These are phyloP conservation scores for Penicillium canescens DNA, from an alignment of 495 filamentous ascomycete species.

Conservation along the genomic window DNA sequence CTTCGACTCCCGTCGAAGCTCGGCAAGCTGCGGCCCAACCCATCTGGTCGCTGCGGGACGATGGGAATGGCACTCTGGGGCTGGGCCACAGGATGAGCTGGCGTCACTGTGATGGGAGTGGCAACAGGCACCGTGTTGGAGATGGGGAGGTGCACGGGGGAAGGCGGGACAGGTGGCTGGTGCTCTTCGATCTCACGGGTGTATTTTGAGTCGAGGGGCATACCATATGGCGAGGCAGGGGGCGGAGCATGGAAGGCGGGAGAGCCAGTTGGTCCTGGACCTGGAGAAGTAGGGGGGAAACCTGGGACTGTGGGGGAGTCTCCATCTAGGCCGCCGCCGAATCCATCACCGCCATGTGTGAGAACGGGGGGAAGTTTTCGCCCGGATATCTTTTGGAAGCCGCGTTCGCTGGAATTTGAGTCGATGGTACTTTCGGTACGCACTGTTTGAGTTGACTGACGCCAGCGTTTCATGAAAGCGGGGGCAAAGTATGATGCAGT, in stretches of 20 bases:
- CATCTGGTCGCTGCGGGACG: conserved; percentile 35
- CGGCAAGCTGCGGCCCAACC: conserved; percentile 54
- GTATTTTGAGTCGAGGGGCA: conserved; percentile 37
- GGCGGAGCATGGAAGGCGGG: conserved; percentile 31
- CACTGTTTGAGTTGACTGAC: conserved; percentile 40
- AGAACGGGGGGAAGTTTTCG: conserved; percentile 72
- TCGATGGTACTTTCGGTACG: conserved; percentile 42
- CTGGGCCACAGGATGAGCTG: conserved; percentile 23
- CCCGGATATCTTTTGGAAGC: conserved; percentile 66
- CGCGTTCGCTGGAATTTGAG: conserved; percentile 46
- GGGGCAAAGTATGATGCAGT: conserved; percentile 52
- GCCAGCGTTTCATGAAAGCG: conserved; percentile 44
- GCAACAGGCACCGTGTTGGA: conserved; percentile 39
- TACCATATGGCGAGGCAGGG: conserved; percentile 34
- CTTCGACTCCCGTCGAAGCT: conserved; percentile 56
- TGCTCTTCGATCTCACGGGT: conserved; percentile 37
- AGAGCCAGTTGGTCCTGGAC: conserved; percentile 14
- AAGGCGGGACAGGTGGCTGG: conserved; percentile 40
- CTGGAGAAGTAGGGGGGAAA: conserved; percentile 17
- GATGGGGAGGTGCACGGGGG: conserved; percentile 51
- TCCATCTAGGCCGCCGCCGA: conserved; percentile 49
- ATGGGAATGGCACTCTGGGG: conserved; percentile 25
- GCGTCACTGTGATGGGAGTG: conserved; percentile 22
- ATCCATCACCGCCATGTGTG: conserved; percentile 69
- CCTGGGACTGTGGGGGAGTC: conserved; percentile 23